Conservation (phyloP, 23 red algal genomes). For the Agarophyton chilense region DNA sequence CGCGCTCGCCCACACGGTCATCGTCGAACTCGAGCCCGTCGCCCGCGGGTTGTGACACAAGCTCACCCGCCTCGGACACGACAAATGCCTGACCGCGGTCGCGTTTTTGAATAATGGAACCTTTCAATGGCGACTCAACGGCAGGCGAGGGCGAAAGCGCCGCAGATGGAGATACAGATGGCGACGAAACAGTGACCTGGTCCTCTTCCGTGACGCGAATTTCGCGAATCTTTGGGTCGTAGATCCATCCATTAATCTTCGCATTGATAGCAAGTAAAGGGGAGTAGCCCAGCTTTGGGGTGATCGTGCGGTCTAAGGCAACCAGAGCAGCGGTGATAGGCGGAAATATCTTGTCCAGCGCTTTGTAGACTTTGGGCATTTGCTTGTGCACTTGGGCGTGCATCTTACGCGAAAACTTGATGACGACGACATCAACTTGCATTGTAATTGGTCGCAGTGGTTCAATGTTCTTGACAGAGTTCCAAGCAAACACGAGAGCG, state of each 20-base stretch:
- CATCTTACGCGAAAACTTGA: slow-evolving; percentile 29
- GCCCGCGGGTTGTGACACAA: not conserved
- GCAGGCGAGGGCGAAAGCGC: not conserved
- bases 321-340: slow-evolving; percentile 50
- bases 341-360: slow-evolving; percentile 59
- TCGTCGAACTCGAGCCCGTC: slow-evolving; percentile 54
- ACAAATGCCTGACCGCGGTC: slow-evolving; percentile 55
- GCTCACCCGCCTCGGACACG: slow-evolving; percentile 11
- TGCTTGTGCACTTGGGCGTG: slow-evolving; percentile 34
- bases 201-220: slow-evolving; percentile 21
- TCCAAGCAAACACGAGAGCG: slow-evolving; percentile 56
- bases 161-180: not conserved
- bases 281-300: slow-evolving; percentile 71
- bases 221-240: slow-evolving; percentile 65
- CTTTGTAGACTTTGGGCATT: slow-evolving; percentile 79
- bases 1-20: slow-evolving; percentile 10
- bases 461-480: slow-evolving; percentile 58
- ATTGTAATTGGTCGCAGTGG: slow-evolving; percentile 66
- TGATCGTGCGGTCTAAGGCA: slow-evolving; percentile 27
- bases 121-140: not conserved
- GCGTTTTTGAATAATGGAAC: slow-evolving; percentile 14
- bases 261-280: slow-evolving; percentile 68
- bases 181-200: not conserved
- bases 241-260: slow-evolving; percentile 78
- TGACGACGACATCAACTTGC: slow-evolving; percentile 70